phyloP scores from a whole-genome alignment of 1,284 basidiomycete genomes.

The Phellopilus nigrolimitatus region DNA sequence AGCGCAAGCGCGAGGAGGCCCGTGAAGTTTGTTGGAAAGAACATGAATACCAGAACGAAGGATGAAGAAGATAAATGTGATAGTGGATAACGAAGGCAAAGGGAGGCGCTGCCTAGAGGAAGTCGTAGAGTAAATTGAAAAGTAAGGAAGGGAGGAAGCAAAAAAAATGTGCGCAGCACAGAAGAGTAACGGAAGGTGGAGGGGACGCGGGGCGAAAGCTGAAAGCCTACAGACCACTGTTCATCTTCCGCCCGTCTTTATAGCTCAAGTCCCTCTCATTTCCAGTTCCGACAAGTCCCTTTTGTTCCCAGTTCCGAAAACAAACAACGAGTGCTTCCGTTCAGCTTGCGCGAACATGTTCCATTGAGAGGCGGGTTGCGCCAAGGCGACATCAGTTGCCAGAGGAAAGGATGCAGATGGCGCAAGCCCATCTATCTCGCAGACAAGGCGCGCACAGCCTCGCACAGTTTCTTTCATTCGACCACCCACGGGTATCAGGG shows the following conservation, averaged over 20 bases:
- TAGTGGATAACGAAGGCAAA: not conserved
- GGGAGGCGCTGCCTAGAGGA: constrained; percentile 1
- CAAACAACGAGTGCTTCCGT: too few relatives aligned
- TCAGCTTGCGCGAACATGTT: too few relatives aligned
- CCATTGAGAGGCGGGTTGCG: too few relatives aligned
- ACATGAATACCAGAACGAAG: constrained; percentile 1
- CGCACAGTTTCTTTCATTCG: too few relatives aligned
- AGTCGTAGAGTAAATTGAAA: not conserved
- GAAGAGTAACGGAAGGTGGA: not conserved
- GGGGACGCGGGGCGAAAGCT: not conserved
- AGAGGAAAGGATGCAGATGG: too few relatives aligned
- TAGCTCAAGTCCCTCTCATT: too few relatives aligned
- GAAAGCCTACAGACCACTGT: not conserved
- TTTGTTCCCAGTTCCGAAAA: too few relatives aligned
- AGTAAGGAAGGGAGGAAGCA: not conserved
- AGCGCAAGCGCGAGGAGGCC: constrained; percentile 11
- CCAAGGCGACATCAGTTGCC: too few relatives aligned
- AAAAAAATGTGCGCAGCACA: constrained; percentile 16
- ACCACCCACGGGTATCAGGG: too few relatives aligned
- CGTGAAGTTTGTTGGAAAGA: not conserved
- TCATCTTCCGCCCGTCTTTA: not conserved
- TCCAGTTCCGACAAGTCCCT: too few relatives aligned
- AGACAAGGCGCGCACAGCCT: too few relatives aligned
- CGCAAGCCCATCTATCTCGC: too few relatives aligned
- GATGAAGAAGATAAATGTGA: constrained; percentile 3